phyloP scores from a whole-genome alignment of 345 rosid genomes.

The Eutrema heterophyllum region DNA sequence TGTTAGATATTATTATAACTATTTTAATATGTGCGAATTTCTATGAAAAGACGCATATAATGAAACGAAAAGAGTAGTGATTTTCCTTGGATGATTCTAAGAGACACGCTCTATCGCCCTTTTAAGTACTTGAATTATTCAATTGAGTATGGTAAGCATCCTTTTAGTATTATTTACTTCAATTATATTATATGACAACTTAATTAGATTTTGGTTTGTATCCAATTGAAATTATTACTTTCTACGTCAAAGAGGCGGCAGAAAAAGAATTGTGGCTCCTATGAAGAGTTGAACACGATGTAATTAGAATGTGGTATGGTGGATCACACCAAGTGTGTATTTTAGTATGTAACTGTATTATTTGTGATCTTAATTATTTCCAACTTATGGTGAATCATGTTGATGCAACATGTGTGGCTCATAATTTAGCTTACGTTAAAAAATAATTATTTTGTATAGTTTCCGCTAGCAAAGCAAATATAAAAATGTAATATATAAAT shows the following conservation, averaged over 20 bases:
- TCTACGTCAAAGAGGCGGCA: slow-evolving; percentile 4
- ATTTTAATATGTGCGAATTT: background rate
- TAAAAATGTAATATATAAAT: background rate
- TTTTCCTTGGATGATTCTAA: background rate
- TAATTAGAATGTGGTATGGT: background rate
- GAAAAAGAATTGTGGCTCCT: slow-evolving; percentile 11
- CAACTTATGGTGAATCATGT: background rate
- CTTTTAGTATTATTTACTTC: background rate
- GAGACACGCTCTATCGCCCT: background rate
- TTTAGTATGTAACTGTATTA: background rate
- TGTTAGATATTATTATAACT: background rate
- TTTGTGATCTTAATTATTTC: background rate
- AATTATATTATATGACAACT: background rate
- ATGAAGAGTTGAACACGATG: background rate
- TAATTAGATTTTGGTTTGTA: background rate
- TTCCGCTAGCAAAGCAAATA: background rate
- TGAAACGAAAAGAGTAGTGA: slow-evolving; percentile 1
- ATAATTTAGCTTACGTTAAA: background rate
- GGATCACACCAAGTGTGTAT: slow-evolving; percentile 7
- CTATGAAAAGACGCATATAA: slow-evolving; percentile 3
- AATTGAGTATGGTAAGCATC: background rate
- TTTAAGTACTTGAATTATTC: slow-evolving; percentile 3
- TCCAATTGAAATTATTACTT: background rate
- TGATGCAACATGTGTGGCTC: background rate
- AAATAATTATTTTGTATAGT: background rate